phyloP scores from a whole-genome alignment of 192 early-diverging fungal species.

The Podila clonocystis region DNA sequence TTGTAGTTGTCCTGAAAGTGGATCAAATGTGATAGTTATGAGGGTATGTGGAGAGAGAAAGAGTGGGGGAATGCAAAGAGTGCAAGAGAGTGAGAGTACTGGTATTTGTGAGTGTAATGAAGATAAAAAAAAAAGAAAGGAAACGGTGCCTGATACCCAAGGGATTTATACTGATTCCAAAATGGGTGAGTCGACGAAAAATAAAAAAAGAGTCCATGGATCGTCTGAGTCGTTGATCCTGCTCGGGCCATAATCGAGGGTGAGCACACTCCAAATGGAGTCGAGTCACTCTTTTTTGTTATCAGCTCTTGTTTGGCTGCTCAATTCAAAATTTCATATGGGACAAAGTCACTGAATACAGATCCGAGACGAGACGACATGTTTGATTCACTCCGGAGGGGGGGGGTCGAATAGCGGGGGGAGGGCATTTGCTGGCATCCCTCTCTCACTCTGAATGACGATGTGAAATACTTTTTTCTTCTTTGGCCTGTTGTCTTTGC shows the following conservation, averaged over 20 bases:
- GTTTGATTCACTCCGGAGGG: no score
- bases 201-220: neutral
- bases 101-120: neutral
- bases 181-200: neutral
- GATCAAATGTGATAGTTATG: neutral
- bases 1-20: neutral
- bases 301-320: neutral
- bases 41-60: neutral
- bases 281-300: constrained; percentile 1
- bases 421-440: no score
- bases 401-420: no score
- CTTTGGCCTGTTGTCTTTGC: no score
- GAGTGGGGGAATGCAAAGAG: neutral
- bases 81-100: neutral
- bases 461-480: no score
- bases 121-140: neutral
- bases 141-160: neutral
- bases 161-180: no score
- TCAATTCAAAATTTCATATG: no score
- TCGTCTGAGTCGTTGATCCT: no score
- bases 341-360: no score
- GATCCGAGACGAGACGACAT: no score
- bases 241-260: neutral
- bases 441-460: no score
- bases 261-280: neutral